phyloP scores from a whole-genome alignment of 306 rosid species.

The Potentilla sterilis region DNA sequence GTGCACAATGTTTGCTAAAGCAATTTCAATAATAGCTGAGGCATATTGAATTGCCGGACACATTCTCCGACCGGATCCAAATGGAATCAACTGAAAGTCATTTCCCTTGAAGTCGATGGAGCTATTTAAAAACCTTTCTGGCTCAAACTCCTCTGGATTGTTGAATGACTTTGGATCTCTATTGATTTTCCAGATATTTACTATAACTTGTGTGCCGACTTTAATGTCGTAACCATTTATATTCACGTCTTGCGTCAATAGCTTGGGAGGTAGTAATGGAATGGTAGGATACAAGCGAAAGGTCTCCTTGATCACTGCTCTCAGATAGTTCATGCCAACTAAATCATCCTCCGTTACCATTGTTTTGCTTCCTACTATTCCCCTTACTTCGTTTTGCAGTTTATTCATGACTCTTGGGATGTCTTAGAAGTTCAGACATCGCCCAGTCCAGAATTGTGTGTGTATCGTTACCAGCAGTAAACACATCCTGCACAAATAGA shows the following conservation, averaged over 20 bases:
- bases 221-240: background rate
- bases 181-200: background rate
- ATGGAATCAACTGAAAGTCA: background rate
- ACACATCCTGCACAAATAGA: background rate
- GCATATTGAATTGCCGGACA: background rate
- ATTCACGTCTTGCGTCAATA: background rate
- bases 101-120: background rate
- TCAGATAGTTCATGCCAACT: background rate
- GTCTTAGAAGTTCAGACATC: background rate
- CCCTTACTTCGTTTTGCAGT: background rate
- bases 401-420: background rate
- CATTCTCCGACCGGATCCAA: background rate
- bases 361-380: background rate
- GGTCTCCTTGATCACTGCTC: background rate
- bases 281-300: background rate
- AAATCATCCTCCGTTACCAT: background rate
- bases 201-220: background rate
- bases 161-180: background rate
- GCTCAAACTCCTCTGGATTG: background rate
- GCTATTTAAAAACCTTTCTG: background rate
- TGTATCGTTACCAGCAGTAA: background rate
- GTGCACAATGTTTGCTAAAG: background rate
- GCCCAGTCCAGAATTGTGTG: background rate
- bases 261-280: background rate
- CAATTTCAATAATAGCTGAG: background rate